Evolutionary conservation across 2,329 filamentous ascomycete species (phyloP).

Genomic region (Venturia asperata): DNA sequence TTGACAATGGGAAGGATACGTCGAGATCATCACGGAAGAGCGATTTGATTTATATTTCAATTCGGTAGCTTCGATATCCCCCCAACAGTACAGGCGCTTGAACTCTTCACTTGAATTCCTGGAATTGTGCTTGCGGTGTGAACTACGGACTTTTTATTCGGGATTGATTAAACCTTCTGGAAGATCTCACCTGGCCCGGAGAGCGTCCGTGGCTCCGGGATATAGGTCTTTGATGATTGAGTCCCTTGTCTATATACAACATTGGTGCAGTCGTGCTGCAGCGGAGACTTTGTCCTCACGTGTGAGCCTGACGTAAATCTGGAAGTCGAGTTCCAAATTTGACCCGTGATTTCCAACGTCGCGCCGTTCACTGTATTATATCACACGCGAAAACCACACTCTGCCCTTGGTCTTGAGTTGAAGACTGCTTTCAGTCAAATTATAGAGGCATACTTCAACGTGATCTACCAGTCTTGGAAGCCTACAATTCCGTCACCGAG

Average conservation of each 20-base stretch:
- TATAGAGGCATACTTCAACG: neutral
- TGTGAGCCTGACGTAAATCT: neutral
- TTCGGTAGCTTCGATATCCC: slow-evolving; percentile 2
- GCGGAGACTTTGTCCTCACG: neutral
- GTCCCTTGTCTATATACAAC: neutral
- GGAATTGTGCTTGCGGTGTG: neutral
- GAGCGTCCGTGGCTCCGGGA: neutral
- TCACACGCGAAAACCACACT: neutral
- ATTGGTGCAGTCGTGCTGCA: neutral
- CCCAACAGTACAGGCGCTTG: slow-evolving; percentile 8
- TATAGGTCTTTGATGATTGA: neutral
- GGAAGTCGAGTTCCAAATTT: neutral
- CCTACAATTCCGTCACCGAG: neutral
- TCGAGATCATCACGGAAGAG: neutral
- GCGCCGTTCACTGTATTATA: neutral
- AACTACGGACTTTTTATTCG: neutral
- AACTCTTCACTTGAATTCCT: neutral
- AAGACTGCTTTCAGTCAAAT: neutral
- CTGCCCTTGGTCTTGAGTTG: neutral
- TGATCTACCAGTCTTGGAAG: neutral
- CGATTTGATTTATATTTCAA: neutral
- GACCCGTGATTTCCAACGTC: neutral
- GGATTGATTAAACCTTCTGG: neutral
- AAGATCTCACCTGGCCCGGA: neutral
- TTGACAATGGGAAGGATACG: neutral